Evolutionary conservation across 2,329 filamentous ascomycete genomes (phyloP), one percentile per base, ranked within the genome.

Genomic region (Chaetomium sp.): DNA sequence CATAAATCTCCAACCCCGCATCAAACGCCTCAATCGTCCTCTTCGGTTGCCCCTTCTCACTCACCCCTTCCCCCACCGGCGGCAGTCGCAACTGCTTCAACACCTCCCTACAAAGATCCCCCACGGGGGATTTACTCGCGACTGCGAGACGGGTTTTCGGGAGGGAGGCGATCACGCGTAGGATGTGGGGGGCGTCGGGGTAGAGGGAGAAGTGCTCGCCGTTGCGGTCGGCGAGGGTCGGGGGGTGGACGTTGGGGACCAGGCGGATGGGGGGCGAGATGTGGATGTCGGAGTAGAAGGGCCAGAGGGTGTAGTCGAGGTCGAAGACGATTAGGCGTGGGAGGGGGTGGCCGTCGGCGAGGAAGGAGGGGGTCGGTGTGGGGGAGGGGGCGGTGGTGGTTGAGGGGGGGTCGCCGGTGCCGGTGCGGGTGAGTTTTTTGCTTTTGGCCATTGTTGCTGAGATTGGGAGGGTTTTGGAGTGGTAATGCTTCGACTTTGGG

Each of bases 231-330:
- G 74, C 71, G 53, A 72, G 75, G 50, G 64, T 68, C 60, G 64
- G 57, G 67, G 74, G 72, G 53, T 70, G 71, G 6, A 68, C 45
- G 7, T 47, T 60, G 33, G 74, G 54, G 53, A 76, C 73, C 6
- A 76, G 65, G 62, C 79, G 79, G 14, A 96, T 73, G 0, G 91
- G 91, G 6, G 84, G 80, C 32, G 84, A 82, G 64, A 94, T 87
- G 72, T 96, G 91, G 3, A 91, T 96, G 75, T 97, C 94, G 1
- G 95, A 86, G 92, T 92, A 97, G 74, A 96, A 96, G 4, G 91
- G 91, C 94, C 92, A 97, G n/a, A 97, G 79, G 0, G 94, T 97
- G 78, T 96, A 97, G 78, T 97, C 92, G 60, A 97, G 83, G 70
- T 97, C 94, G 74, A 97, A 96, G 61, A 94, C 88, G 65, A 97